Percentiles rank a stretch among this genome's conserved stretches.
Conservation (phyloP, 2,329 filamentous ascomycete genomes). For the Colletotrichum zoysiae region DNA sequence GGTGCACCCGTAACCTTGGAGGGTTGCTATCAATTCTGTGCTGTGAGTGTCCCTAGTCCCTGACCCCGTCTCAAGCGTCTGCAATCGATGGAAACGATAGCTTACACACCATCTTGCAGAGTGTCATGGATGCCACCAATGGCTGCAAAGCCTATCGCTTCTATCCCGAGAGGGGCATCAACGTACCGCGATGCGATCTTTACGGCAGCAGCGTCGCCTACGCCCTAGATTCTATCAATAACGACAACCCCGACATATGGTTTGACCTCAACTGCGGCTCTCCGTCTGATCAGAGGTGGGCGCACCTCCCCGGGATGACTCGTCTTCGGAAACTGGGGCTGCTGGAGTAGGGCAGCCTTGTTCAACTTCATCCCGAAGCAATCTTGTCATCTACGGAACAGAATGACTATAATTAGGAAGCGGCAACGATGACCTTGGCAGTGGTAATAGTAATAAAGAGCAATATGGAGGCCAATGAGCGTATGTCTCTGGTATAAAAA, state of each 20-base stretch:
- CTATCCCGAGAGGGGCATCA: slow-evolving; percentile 49
- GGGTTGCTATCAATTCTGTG: slow-evolving; percentile 59
- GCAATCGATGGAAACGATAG: too few relatives aligned
- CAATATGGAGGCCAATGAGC: neutral
- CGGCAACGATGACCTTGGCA: too few relatives aligned
- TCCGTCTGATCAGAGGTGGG: slow-evolving; percentile 47
- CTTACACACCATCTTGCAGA: slow-evolving; percentile 43
- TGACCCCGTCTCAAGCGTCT: neutral
- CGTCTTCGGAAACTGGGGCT: slow-evolving; percentile 36
- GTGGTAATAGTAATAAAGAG: slow-evolving; percentile 2
- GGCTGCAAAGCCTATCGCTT: slow-evolving; percentile 55
- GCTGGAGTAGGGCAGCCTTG: neutral
- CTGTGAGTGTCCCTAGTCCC: slow-evolving; percentile 45
- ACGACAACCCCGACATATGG: slow-evolving; percentile 49
- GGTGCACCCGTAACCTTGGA: slow-evolving; percentile 52
- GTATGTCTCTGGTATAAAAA: neutral
- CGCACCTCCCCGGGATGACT: slow-evolving; percentile 32
- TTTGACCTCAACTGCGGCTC: slow-evolving; percentile 54
- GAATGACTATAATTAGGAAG: slow-evolving; percentile 1
- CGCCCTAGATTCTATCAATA: slow-evolving; percentile 48
- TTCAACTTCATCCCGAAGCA: too few relatives aligned
- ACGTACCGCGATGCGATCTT: slow-evolving; percentile 52
- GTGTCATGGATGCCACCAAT: slow-evolving; percentile 47
- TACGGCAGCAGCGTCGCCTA: slow-evolving; percentile 51
- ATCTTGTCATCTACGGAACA: neutral